Evolutionary conservation across 2,329 filamentous ascomycete genomes (phyloP).

Genomic region (Cryphonectria japonica): DNA sequence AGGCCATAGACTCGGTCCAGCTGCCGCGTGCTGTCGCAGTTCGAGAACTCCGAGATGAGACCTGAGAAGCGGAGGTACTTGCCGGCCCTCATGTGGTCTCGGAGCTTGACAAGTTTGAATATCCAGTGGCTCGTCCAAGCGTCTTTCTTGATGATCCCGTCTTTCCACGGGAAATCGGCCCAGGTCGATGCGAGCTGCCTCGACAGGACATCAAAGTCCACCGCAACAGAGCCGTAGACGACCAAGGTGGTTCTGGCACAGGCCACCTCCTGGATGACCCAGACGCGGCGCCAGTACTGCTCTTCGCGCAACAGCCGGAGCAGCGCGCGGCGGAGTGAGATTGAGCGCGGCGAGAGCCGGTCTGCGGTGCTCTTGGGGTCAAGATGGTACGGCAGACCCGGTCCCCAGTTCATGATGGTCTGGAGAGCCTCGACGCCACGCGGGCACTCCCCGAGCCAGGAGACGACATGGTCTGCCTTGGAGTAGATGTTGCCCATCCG

Average conservation of each 20-base stretch:
- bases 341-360: neutral
- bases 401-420: neutral
- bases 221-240: constrained; percentile 10
- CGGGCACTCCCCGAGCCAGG: constrained; percentile 14
- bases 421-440: constrained; percentile 8
- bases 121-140: constrained; percentile 4
- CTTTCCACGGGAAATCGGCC: neutral
- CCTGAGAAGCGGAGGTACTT: neutral
- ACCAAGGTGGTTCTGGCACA: constrained; percentile 4
- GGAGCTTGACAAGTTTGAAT: constrained; percentile 5
- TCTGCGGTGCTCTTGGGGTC: constrained; percentile 1
- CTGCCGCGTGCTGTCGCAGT: constrained; percentile 2
- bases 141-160: neutral
- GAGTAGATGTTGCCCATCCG: constrained; percentile 17
- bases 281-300: constrained; percentile 15
- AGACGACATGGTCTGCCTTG: constrained; percentile 13
- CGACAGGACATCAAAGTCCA: constrained; percentile 10
- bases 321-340: neutral
- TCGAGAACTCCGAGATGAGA: constrained; percentile 3
- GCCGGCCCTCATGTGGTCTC: neutral
- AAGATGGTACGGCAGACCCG: neutral
- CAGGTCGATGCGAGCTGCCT: neutral
- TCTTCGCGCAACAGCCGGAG: neutral
- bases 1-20: constrained; percentile 16
- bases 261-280: constrained; percentile 16